Evolutionary conservation across 108 stramenopile genomes (phyloP), one percentile per base, ranked within the genome.

Genomic region (Fragilariopsis cylindrus): DNA sequence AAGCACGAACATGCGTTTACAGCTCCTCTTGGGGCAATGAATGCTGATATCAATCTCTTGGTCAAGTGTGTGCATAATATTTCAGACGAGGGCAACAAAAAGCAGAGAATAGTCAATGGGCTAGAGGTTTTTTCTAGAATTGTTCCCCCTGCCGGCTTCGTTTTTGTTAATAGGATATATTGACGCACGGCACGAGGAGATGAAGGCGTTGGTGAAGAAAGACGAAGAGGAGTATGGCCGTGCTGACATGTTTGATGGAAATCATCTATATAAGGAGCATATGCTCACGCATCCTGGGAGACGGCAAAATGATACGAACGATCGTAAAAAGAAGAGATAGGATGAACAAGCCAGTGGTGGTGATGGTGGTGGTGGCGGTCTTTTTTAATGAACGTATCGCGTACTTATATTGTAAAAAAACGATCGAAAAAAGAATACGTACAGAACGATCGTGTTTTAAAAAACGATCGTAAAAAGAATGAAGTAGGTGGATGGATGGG

Each of bases 191-290:
- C 63, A 65, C 41, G 4, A 65, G 42, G 43, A 65, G 41, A 8
- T 65, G 21, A 30, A 7, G n/a, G 63, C 4, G 21, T 5, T 65
- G 39, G 19, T 65, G n/a, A 30, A 6, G 41, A 6, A 30, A 30
- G 63, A 65, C 1, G 63, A 65, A 42, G 19, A 16, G 0, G 63
- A 65, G 16, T 65, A 65, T 30, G 63, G 63, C 7, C 63, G 63
- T 30, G 63, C 63, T 5, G 63, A 65, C 63, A 65, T 40, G 7
- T 65, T 65, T 65, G 63, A 65, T 30, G 63, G 19, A 5, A 39
- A 65, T 42, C 63, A 65, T 30, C 41, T 65, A 4, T 65, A 41
- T 43, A 65, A 65, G 11, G 40, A 30, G 41, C 39, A 16, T 30
- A 65, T 65, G 63, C 21, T 65, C 5, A 65, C 63, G 21, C 63